Percentiles rank a stretch among this genome's conserved stretches.
Conservation (phyloP, 2,329 filamentous ascomycete species). For the Ilyonectria sp. region DNA sequence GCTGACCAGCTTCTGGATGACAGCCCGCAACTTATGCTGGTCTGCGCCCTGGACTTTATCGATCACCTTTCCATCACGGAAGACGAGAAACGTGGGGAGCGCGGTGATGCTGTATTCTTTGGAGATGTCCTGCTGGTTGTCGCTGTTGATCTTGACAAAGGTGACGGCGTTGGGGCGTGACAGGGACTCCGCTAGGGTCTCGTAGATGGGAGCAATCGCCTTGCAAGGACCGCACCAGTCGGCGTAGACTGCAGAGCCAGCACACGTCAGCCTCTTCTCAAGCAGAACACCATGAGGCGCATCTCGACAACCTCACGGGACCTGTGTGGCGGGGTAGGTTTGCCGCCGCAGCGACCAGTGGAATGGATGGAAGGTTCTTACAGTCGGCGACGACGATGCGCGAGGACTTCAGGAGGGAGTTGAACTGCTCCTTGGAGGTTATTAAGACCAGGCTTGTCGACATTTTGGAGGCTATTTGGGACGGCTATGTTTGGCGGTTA, state of each 20-base stretch:
- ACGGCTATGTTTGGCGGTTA: slow-evolving; percentile 37
- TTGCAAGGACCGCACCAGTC: slow-evolving; percentile 91
- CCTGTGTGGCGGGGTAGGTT: slow-evolving; percentile 41
- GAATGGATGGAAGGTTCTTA: slow-evolving; percentile 62
- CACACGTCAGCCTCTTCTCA: slow-evolving; percentile 34
- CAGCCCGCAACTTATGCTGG: slow-evolving; percentile 76
- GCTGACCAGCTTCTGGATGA: slow-evolving; percentile 78
- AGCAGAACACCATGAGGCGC: slow-evolving; percentile 29
- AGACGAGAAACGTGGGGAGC: slow-evolving; percentile 94
- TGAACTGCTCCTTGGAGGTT: slow-evolving; percentile 74
- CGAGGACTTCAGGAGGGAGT: slow-evolving; percentile 77
- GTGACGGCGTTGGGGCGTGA: slow-evolving; percentile 81
- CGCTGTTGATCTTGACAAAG: slow-evolving; percentile 90
- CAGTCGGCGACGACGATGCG: slow-evolving; percentile 90
- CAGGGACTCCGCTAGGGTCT: slow-evolving; percentile 79
- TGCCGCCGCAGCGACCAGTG: slow-evolving; percentile 5
- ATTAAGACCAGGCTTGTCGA: slow-evolving; percentile 50
- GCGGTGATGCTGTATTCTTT: slow-evolving; percentile 80
- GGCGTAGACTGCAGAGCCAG: slow-evolving; percentile 78
- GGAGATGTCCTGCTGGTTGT: slow-evolving; percentile 81
- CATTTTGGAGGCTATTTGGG: slow-evolving; percentile 47
- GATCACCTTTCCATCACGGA: slow-evolving; percentile 78
- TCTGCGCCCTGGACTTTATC: slow-evolving; percentile 84
- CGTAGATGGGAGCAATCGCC: slow-evolving; percentile 86
- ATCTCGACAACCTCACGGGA: slow-evolving; percentile 29